A percentile compares a stretch with the other conserved stretches of the same genome.
These are phyloP conservation scores for Paramecium octaurelia DNA, from an alignment of 73 alveolate species.

Conservation along the genomic window DNA sequence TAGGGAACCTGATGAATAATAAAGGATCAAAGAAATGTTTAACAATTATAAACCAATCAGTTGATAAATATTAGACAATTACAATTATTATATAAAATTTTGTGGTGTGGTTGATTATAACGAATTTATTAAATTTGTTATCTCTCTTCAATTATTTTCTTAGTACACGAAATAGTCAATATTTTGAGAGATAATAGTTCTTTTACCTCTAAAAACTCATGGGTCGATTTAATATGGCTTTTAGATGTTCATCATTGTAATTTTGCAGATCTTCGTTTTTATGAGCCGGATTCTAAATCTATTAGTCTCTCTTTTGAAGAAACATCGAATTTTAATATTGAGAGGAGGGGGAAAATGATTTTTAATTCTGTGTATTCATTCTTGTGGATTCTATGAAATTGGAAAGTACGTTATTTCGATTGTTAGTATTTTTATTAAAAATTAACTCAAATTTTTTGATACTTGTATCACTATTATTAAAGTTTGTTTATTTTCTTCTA, in stretches of 20 bases:
- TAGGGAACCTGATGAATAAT: neutral
- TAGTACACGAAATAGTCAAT: neutral
- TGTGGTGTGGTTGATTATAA: too few species aligned
- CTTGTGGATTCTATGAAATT: neutral
- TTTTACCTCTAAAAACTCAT: neutral
- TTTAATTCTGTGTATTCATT: neutral
- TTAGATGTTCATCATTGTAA: neutral
- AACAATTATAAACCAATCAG: too few species aligned
- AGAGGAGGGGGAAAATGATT: neutral
- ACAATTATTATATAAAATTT: neutral
- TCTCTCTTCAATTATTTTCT: too few species aligned
- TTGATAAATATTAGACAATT: neutral
- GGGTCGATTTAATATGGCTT: neutral
- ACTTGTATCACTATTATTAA: neutral
- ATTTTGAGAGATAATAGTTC: neutral
- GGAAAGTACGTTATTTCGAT: neutral
- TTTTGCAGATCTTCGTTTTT: neutral
- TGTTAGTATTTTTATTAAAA: neutral
- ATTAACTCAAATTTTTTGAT: neutral
- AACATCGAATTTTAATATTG: neutral
- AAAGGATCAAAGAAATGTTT: neutral
- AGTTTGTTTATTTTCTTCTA: neutral
- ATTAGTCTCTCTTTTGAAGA: neutral
- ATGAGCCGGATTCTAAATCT: neutral
- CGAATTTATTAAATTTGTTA: neutral